phyloP scores from a whole-genome alignment of 1,139 yeast species.

The Pichia sp. region DNA sequence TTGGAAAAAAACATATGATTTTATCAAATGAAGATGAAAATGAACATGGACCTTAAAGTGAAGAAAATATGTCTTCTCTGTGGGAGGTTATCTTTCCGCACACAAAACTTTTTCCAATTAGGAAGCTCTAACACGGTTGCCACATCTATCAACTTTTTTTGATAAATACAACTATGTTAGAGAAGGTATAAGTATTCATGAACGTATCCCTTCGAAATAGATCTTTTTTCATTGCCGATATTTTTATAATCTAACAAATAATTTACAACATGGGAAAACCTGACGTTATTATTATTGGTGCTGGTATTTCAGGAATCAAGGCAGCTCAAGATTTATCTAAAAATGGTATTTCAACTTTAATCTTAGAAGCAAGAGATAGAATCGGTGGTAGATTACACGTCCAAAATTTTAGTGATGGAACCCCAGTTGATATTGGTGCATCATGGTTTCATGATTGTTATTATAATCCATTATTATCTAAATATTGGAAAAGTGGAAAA shows the following conservation, averaged over 20 bases:
- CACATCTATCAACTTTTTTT: too few species aligned
- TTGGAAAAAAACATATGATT: too few species aligned
- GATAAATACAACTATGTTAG: too few species aligned
- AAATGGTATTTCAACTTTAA: conserved; percentile 32
- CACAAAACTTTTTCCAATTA: too few species aligned
- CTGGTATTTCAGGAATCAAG: conserved; percentile 37
- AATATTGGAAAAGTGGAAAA: conserved; percentile 34
- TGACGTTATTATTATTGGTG: conserved; percentile 31
- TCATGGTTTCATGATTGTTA: conserved; percentile 85
- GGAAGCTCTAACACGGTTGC: too few species aligned
- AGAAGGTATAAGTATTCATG: too few species aligned
- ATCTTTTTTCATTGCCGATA: not conserved
- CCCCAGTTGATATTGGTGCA: conserved; percentile 63
- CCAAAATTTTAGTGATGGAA: conserved; percentile 25
- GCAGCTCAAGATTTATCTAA: conserved; percentile 39
- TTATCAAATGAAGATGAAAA: too few species aligned
- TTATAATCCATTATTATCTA: conserved; percentile 56
- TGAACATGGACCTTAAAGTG: too few species aligned
- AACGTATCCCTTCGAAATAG: too few species aligned
- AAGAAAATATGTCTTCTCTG: too few species aligned
- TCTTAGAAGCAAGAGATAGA: conserved; percentile 46
- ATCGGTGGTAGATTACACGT: conserved; percentile 54
- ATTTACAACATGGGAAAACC: not conserved
- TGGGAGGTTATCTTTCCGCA: too few species aligned
- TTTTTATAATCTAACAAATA: not conserved